Percentiles rank a stretch among this genome's conserved stretches.
Conservation (phyloP, 441 rosid species). For the Pelargonium myrrhifolium region DNA sequence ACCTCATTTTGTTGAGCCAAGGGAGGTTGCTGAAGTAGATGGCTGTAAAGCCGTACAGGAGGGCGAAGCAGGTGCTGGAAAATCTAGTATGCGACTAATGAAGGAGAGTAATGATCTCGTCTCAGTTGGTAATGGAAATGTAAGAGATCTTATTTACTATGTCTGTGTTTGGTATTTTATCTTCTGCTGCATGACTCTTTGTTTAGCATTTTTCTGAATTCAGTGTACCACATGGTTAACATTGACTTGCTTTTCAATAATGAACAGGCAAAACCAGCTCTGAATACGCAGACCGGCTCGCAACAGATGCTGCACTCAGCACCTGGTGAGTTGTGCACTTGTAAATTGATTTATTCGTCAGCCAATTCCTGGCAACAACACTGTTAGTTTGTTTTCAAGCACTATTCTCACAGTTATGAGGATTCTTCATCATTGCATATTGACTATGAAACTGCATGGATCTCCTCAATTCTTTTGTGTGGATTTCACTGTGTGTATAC, state of each 20-base stretch:
- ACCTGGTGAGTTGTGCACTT: slow-evolving; percentile 43
- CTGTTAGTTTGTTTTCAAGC: background rate
- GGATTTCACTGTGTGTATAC: background rate
- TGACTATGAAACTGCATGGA: background rate
- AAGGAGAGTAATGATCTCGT: slow-evolving; percentile 32
- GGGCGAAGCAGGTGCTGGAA: slow-evolving; percentile 28
- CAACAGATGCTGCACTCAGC: slow-evolving; percentile 32
- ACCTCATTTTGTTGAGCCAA: slow-evolving; percentile 33
- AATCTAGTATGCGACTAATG: slow-evolving; percentile 27
- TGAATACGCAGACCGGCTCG: slow-evolving; percentile 30
- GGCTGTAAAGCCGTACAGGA: slow-evolving; percentile 33
- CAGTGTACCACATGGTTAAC: slow-evolving; percentile 13
- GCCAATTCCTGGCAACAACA: background rate
- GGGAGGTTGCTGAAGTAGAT: slow-evolving; percentile 34
- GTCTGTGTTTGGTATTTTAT: background rate
- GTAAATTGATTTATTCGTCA: background rate
- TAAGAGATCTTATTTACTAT: slow-evolving; percentile 30
- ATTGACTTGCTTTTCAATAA: slow-evolving; percentile 19
- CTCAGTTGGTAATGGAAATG: slow-evolving; percentile 49
- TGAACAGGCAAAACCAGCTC: slow-evolving; percentile 39
- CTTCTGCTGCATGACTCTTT: slow-evolving; percentile 14
- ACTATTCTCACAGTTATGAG: background rate
- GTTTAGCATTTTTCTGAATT: background rate
- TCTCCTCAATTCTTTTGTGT: slow-evolving; percentile 1
- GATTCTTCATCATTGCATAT: background rate